Conservation (phyloP, 805 yeast species). For the Saturnispora galanensis region DNA sequence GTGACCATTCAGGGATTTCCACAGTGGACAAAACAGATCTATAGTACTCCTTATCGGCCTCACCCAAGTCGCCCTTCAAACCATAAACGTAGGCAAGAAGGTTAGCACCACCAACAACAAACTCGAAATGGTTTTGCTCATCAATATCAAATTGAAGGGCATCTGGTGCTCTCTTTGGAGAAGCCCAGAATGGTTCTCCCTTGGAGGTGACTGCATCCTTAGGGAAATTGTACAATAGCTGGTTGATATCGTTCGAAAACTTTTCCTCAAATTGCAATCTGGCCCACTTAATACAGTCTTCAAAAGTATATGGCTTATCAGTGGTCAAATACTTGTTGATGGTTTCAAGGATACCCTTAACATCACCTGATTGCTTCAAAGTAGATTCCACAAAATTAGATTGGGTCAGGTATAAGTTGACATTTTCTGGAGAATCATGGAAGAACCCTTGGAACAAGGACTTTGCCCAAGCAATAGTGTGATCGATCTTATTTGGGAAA, state of each 20-base stretch:
- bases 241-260: conserved; percentile 78
- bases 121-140: conserved; percentile 70
- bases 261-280: conserved; percentile 79
- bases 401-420: conserved; percentile 80
- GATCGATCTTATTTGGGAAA: conserved; percentile 97
- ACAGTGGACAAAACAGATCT: conserved; percentile 41
- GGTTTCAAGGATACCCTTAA: conserved; percentile 76
- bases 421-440: conserved; percentile 86
- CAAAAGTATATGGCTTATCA: conserved; percentile 80
- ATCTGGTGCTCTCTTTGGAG: conserved; percentile 92
- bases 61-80: conserved; percentile 60
- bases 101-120: conserved; percentile 83
- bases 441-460: conserved; percentile 87
- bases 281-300: conserved; percentile 95
- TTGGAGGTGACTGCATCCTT: conserved; percentile 80
- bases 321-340: conserved; percentile 58
- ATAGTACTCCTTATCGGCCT: conserved; percentile 39
- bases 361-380: conserved; percentile 86
- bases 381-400: conserved; percentile 89
- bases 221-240: conserved; percentile 90
- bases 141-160: conserved; percentile 71
- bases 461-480: conserved; percentile 99
- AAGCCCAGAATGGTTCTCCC: conserved; percentile 96
- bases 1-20: conserved; percentile 56
- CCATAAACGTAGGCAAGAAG: conserved; percentile 88